Conservation (phyloP, 78 protist genomes). For the Planoprotostelium fungivorum region DNA sequence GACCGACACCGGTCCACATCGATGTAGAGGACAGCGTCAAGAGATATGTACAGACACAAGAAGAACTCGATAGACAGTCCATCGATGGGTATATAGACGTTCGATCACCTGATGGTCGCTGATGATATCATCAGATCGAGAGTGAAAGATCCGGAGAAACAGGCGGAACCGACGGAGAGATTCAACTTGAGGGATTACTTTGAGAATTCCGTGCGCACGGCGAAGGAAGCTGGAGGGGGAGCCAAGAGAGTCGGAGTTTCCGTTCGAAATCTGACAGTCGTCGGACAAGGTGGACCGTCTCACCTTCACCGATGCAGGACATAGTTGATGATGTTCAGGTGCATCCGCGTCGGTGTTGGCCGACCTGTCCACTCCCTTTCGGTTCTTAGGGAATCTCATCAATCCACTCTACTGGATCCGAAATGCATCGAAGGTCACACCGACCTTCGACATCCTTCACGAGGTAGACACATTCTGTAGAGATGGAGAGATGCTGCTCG, state of each 20-base stretch:
- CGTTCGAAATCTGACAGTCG: conserved; percentile 20
- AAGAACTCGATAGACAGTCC: too few relatives aligned
- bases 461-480: conserved; percentile 21
- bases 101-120: too few relatives aligned
- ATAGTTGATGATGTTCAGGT: too few relatives aligned
- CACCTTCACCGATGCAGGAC: too few relatives aligned
- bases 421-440: conserved; percentile 13
- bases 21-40: too few relatives aligned
- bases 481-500: conserved; percentile 55
- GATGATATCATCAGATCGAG: too few relatives aligned
- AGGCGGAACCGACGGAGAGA: conserved; percentile 12
- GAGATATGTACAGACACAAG: too few relatives aligned
- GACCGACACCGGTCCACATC: too few relatives aligned
- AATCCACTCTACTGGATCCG: conserved; percentile 34
- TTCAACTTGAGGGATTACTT: conserved; percentile 28
- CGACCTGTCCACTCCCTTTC: conserved; percentile 29
- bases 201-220: conserved; percentile 30
- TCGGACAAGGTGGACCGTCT: conserved; percentile 12
- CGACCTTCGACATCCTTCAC: conserved; percentile 48
- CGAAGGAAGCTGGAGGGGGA: conserved; percentile 17
- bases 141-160: too few relatives aligned
- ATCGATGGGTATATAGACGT: too few relatives aligned
- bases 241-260: conserved; percentile 25
- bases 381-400: conserved; percentile 4
- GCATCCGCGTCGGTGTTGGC: conserved; percentile 22